phyloP scores from a whole-genome alignment of 129 eudicot species.

The Erigeron canadensis region DNA sequence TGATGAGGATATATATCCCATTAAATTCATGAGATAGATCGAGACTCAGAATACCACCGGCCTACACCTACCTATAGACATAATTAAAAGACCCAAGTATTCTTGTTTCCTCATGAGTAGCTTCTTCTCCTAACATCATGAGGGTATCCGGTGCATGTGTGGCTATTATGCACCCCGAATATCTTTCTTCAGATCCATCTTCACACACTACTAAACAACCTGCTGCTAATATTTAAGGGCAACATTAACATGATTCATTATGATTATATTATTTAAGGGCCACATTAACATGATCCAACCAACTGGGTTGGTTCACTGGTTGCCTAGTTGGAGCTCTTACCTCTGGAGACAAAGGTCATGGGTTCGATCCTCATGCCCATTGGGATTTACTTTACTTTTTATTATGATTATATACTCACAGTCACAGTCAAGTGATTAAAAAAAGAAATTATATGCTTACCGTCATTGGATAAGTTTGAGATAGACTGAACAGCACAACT shows the following conservation, averaged over 20 bases:
- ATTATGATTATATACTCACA: too few relatives aligned
- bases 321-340: too few relatives aligned
- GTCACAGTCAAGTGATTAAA: background rate
- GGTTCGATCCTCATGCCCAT: too few relatives aligned
- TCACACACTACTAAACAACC: conserved; percentile 46
- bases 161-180: conserved; percentile 73
- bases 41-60: too few relatives aligned
- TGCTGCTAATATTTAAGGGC: conserved; percentile 29
- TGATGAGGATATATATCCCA: too few relatives aligned
- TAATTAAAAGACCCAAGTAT: conserved; percentile 89
- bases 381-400: too few relatives aligned
- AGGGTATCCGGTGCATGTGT: conserved; percentile 94
- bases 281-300: too few relatives aligned
- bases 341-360: too few relatives aligned
- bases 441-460: conserved; percentile 20
- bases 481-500: conserved; percentile 51
- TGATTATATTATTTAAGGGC: too few relatives aligned
- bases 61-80: conserved; percentile 86
- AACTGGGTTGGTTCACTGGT: too few relatives aligned
- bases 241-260: too few relatives aligned
- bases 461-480: conserved; percentile 46
- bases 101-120: conserved; percentile 70
- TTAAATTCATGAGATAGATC: too few relatives aligned
- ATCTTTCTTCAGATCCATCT: conserved; percentile 65
- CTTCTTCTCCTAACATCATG: conserved; percentile 68